Evolutionary conservation across 2,329 filamentous ascomycete species (phyloP).

Genomic region (Colletotrichum costaricense): DNA sequence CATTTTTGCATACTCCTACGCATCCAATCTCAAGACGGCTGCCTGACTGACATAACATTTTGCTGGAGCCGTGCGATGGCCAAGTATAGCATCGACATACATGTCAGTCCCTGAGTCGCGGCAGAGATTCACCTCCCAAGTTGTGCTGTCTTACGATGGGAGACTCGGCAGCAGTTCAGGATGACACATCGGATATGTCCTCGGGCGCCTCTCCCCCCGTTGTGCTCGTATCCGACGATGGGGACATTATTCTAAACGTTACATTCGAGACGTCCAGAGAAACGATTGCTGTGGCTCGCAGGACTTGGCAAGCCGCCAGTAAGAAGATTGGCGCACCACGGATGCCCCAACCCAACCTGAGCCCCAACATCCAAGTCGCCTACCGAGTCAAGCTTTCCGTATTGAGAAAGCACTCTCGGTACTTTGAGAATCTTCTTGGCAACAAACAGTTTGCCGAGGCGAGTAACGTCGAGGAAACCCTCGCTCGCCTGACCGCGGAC

Average conservation of each 20-base stretch:
- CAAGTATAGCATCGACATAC: not conserved
- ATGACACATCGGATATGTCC: conserved; percentile 37
- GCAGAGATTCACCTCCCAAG: conserved; percentile 8
- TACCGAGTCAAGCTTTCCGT: conserved; percentile 71
- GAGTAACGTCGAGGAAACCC: conserved; percentile 61
- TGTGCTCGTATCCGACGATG: conserved; percentile 64
- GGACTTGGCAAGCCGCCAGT: conserved; percentile 46
- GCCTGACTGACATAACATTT: not conserved
- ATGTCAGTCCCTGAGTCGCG: conserved; percentile 18
- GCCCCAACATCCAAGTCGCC: conserved; percentile 52
- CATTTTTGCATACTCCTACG: not conserved
- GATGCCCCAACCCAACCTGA: conserved; percentile 44
- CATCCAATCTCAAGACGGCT: not conserved
- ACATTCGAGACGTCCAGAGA: conserved; percentile 70
- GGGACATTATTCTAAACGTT: conserved; percentile 75
- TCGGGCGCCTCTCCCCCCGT: conserved; percentile 47
- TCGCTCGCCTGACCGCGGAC: conserved; percentile 60
- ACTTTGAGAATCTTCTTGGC: conserved; percentile 76
- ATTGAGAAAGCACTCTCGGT: conserved; percentile 72
- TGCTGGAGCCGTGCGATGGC: not conserved
- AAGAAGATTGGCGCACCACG: conserved; percentile 43
- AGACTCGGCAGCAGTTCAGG: conserved; percentile 38
- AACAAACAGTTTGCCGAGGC: conserved; percentile 74
- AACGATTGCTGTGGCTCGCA: conserved; percentile 59
- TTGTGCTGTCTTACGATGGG: conserved; percentile 37